Base-by-base conservation (phyloP, 805 yeast species). In the Nakazawaea sp. region DNA sequence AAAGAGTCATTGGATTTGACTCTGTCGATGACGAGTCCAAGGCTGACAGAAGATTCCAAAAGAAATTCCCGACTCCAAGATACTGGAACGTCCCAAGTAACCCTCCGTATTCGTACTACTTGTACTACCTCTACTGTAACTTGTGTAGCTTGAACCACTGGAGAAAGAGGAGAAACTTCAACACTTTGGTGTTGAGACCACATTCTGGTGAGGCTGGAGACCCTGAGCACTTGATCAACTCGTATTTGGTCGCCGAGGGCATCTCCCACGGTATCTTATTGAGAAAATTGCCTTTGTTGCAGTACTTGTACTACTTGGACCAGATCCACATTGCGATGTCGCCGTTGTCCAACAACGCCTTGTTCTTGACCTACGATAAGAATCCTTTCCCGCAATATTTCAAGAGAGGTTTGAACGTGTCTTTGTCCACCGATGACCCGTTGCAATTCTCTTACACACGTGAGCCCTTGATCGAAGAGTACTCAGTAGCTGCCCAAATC, bases 121-220 rank as follows among this genome's bases (percentile, higher is more conserved):
- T 92, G 46, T 92, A 92, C 63, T 89, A 89, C 62, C 55, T 92
- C 41, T 90, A 77, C 56, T 81, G 96, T 20, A 89, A 89, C 59
- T 59, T 92, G 58, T 77, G 95, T 2, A 75, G 95, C 7, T 70
- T 92, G 57, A 92, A 92, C 54, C 78, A 81, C 45, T 82, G 90
- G 77, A 75, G 99, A 61, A 62, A 68, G 24, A 69, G 65, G 41
- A 71, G 89, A 41, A 82, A 84, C 0, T 83, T 76, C 60, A 89
- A 84, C 56, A 89, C 97, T 0, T 81, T 92, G 60, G 94, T 87
- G n/a, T 65, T 92, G 50, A 75, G 98, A 51, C 99, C 99, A 3
- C 99, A 92, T 59, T 86, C 96, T 49, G 99, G 99, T 45, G 99
- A 92, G 61, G 99, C 98, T n/a, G 99, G 99, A 43, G 98, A 92